Base-by-base conservation (phyloP, 1,284 basidiomycete species). In the Grifola frondosa region DNA sequence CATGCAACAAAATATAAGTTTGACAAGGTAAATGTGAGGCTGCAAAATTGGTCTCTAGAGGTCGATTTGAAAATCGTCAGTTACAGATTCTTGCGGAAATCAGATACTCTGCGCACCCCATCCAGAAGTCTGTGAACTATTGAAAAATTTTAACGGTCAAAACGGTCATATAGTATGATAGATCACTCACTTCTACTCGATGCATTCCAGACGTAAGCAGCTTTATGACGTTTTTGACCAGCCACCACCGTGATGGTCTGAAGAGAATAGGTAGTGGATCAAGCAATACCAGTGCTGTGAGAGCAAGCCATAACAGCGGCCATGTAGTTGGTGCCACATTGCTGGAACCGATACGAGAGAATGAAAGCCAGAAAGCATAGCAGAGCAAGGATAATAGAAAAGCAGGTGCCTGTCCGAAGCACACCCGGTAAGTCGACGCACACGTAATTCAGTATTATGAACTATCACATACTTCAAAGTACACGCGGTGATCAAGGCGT, bases 361-460 rank as follows among this genome's bases (percentile, higher is more conserved):
- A 92, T 3, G 91, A 88, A 32, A 97, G 71, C 82, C 85, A 94
- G 62, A 96, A 92, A 30, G 86, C 83, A 56, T 86, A 88, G 43
- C 77, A 81, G 1, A 97, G 76, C 0, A 86, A 76, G n/a, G 82
- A 69, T 33, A 95, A 73, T 15, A 96, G 64, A 48, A 94, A 73
- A 11, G 84, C 74, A 0, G 95, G 94, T 15, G 91, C 77, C 88
- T 95, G 56, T 28, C 31, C 23, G 17, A 22, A 15, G 20, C 33
- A 46, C 21, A 6, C 21, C 19, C 11, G 44, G n/a, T 15, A 16
- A 8, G 15, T n/a, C 3, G 7, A 19, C 12, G 17, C 3, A 10
- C 12, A 17, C 5, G 12, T 15, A 25, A 17, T 9, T 12, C 5
- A n/a, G n/a, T n/a, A n/a, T n/a, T n/a, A n/a, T n/a, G n/a, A n/a